Conservation (phyloP, 768 basidiomycete species). For the Leccinum rimulosum region DNA sequence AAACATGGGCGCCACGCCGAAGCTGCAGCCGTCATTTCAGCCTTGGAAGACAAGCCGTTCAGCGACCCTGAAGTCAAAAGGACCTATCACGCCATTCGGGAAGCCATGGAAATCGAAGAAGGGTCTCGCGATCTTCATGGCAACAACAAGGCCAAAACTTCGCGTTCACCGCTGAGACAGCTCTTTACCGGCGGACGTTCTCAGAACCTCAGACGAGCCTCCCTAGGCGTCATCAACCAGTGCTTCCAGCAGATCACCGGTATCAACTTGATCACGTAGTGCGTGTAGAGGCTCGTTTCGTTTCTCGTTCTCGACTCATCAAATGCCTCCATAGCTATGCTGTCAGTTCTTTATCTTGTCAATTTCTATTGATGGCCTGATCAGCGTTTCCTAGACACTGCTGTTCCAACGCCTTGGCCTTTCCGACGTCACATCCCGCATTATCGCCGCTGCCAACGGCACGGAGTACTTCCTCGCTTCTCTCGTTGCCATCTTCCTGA, state of each 20-base stretch:
- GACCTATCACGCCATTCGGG: slow-evolving; percentile 12
- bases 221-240: slow-evolving; percentile 55
- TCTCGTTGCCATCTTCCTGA: slow-evolving; percentile 65
- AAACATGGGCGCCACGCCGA: slow-evolving; percentile 54
- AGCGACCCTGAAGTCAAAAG: slow-evolving; percentile 46
- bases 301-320: slow-evolving; percentile 18
- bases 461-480: slow-evolving; percentile 74
- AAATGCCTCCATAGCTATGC: slow-evolving; percentile 27
- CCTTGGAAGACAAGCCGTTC: slow-evolving; percentile 51
- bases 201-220: slow-evolving; percentile 61
- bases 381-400: slow-evolving; percentile 36
- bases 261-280: slow-evolving; percentile 66
- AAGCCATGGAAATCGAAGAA: slow-evolving; percentile 41
- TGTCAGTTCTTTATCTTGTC: slow-evolving; percentile 13
- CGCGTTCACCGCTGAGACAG: neutral
- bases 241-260: slow-evolving; percentile 71
- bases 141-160: slow-evolving; percentile 15
- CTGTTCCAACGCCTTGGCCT: slow-evolving; percentile 57
- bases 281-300: slow-evolving; percentile 27
- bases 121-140: neutral
- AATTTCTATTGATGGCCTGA: neutral
- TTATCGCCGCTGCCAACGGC: slow-evolving; percentile 65
- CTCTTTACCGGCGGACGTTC: slow-evolving; percentile 53
- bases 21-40: slow-evolving; percentile 60
- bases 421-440: slow-evolving; percentile 53